Evolutionary conservation across 495 filamentous ascomycete species (phyloP).

Genomic region (Penicillium antarcticum): DNA sequence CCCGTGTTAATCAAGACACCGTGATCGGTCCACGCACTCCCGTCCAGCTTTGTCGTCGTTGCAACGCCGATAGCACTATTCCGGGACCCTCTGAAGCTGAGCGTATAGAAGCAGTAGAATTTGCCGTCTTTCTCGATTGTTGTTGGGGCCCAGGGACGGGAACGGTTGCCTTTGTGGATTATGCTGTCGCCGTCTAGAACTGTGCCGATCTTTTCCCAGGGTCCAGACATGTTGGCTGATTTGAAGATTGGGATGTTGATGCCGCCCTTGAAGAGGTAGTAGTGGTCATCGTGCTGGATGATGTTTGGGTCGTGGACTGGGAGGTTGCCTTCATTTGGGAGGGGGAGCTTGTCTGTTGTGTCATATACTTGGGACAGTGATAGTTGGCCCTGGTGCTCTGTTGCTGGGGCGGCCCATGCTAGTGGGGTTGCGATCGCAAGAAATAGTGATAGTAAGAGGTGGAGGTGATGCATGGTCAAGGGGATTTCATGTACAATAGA

Average conservation of each 20-base stretch:
- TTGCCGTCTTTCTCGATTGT: conserved; percentile 49
- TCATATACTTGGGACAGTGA: conserved; percentile 23
- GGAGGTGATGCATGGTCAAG: conserved; percentile 1
- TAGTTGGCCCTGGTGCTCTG: background rate
- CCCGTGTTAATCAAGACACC: conserved; percentile 43
- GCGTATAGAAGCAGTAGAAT: conserved; percentile 73
- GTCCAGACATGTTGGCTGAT: conserved; percentile 34
- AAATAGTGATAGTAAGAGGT: background rate
- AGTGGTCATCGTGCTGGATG: conserved; percentile 25
- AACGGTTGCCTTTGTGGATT: conserved; percentile 34
- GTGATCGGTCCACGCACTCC: conserved; percentile 54
- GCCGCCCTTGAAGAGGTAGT: conserved; percentile 41
- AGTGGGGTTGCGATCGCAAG: conserved; percentile 1
- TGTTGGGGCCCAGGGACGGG: conserved; percentile 59
- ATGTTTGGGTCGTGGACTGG: conserved; percentile 40
- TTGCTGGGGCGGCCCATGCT: conserved; percentile 12
- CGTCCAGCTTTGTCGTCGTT: conserved; percentile 55
- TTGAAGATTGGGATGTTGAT: conserved; percentile 29
- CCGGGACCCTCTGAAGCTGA: conserved; percentile 60
- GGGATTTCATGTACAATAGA: background rate
- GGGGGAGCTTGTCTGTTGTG: conserved; percentile 27
- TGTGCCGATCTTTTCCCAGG: conserved; percentile 39
- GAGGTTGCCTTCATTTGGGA: conserved; percentile 36
- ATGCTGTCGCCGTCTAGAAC: conserved; percentile 34
- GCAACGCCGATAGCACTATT: conserved; percentile 68